Conservation (phyloP, 768 basidiomycete genomes). For the Phaeotremella skinneri region DNA sequence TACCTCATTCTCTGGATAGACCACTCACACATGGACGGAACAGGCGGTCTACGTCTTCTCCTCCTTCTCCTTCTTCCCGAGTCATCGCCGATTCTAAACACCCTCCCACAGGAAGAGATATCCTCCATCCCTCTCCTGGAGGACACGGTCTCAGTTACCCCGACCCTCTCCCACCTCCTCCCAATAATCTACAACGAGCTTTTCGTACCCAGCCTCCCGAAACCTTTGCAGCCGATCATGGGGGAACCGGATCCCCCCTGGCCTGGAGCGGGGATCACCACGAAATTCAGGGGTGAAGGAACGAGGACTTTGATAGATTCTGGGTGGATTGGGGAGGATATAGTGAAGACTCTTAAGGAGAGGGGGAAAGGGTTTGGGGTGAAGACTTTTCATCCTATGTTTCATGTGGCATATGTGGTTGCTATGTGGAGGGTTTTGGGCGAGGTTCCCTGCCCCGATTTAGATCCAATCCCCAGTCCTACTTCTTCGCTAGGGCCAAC, state of each 20-base stretch:
- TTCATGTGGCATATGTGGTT: neutral
- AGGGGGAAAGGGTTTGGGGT: neutral
- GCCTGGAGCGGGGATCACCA: neutral
- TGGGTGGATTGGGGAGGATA: neutral
- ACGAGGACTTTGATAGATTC: neutral
- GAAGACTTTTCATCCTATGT: neutral
- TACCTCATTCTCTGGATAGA: neutral
- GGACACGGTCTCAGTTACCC: neutral
- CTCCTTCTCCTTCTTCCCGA: neutral
- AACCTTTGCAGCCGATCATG: neutral
- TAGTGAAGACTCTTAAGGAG: neutral
- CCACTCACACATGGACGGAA: neutral
- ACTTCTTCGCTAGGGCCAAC: no score
- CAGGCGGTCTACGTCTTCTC: neutral
- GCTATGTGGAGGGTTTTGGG: neutral
- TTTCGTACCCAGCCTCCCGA: neutral
- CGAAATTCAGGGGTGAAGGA: neutral
- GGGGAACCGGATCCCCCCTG: neutral
- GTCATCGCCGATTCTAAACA: neutral
- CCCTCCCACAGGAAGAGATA: neutral
- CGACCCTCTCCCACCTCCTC: neutral
- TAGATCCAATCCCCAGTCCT: no score
- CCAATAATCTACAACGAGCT: neutral
- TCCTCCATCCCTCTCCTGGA: neutral
- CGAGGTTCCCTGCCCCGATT: no score